Evolutionary conservation across 805 yeast species (phyloP), one percentile per base, ranked within the genome.

Genomic region (Candida ficus): DNA sequence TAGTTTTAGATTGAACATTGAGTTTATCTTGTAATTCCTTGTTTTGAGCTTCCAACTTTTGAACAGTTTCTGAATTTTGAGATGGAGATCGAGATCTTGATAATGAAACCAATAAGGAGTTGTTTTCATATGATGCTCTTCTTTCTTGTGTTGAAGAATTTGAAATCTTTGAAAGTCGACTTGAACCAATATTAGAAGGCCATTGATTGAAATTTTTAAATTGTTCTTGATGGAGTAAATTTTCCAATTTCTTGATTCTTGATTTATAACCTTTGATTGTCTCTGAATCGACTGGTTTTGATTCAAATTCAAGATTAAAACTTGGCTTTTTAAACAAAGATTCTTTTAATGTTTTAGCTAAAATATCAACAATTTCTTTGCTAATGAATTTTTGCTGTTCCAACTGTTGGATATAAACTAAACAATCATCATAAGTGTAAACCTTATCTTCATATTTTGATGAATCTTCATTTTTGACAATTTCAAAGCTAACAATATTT

Each of bases 161-260:
- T 20, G 34, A 32, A 16, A 29, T 29, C 23, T 37, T 28, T 20
- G 33, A 46, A 13, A 31, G 9, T n/a, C 22, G 17, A 7, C 31
- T 32, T 5, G 37, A 29, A 2, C 41, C 42, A n/a, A 29, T 29
- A 25, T 36, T 35, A 44, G 72, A 53, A 3, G 68, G 70, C 71
- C 72, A 68, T 37, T 60, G 62, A 25, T 68, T 69, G 29, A 78
- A 65, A 38, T 77, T 74, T 34, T 72, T 71, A 53, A 72, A 78
- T 47, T 76, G 86, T 39, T 78, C 83, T 46, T 84, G 87, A 56
- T 88, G 93, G 13, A 89, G 62, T 29, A 88, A 61, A 40, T 76
- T 81, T 50, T 89, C 96, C 38, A 91, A 69, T 49, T 83, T 83
- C 46, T 76, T 77, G 30, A 91, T 85, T 39, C 95, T 66, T 10